Percentiles rank a stretch among this genome's conserved stretches.
Evolutionary conservation across 768 basidiomycete species (phyloP).

Genomic region (Phylloporus sp.): DNA sequence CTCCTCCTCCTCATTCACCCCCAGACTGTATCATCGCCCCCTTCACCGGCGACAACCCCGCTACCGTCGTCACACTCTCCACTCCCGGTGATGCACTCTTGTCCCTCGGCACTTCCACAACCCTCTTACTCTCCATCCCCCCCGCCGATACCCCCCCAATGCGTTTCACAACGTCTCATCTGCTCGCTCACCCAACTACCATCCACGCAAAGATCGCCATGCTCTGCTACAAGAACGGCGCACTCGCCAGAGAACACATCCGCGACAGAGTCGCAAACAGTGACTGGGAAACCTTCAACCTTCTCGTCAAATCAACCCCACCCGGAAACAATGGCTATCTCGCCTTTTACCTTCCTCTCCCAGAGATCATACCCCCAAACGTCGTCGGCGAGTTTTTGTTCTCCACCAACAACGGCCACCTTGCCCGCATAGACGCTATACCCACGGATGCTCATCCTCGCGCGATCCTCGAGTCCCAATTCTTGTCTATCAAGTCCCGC

Average conservation of each 20-base stretch:
- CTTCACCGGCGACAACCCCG: constrained; percentile 7
- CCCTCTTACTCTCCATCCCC: constrained; percentile 6
- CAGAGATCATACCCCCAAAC: constrained; percentile 7
- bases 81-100: constrained; percentile 5
- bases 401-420: not conserved
- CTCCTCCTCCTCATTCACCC: not conserved
- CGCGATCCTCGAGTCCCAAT: constrained; percentile 7
- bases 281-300: constrained; percentile 5
- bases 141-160: constrained; percentile 2
- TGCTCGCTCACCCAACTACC: constrained; percentile 7
- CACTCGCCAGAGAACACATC: constrained; percentile 5
- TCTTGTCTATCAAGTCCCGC: constrained; percentile 12
- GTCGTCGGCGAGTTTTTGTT: constrained; percentile 4
- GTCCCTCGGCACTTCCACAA: constrained; percentile 7
- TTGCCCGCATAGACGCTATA: not conserved
- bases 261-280: constrained; percentile 2
- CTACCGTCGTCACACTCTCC: constrained; percentile 6
- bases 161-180: constrained; percentile 7
- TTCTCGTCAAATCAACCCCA: not conserved
- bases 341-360: constrained; percentile 7
- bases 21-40: constrained; percentile 6
- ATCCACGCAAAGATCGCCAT: constrained; percentile 3
- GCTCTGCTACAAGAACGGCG: constrained; percentile 12
- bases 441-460: constrained; percentile 5
- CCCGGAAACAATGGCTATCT: not conserved